phyloP scores from a whole-genome alignment of 2,329 filamentous ascomycete genomes.

The Talaromyces amestolkiae region DNA sequence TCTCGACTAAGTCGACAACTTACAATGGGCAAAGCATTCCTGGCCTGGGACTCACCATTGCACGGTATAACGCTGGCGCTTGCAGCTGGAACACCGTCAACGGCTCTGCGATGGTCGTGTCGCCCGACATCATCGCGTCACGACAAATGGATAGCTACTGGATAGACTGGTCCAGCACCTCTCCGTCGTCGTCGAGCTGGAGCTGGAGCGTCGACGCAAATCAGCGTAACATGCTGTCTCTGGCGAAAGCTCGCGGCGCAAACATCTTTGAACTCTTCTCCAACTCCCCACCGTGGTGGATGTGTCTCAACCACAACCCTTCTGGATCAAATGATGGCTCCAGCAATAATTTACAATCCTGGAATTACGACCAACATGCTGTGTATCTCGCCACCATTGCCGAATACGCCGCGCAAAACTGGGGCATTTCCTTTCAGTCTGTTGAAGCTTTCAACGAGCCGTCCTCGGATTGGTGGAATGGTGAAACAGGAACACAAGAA shows the following conservation, averaged over 20 bases:
- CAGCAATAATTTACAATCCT: slow-evolving; percentile 4
- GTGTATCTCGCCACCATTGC: slow-evolving; percentile 7
- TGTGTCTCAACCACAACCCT: slow-evolving; percentile 9
- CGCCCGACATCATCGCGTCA: neutral
- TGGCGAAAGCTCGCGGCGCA: slow-evolving; percentile 3
- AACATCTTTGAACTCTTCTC: slow-evolving; percentile 8
- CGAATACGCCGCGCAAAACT: neutral
- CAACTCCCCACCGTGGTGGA: slow-evolving; percentile 8
- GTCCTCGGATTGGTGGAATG: slow-evolving; percentile 6
- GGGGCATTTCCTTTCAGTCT: slow-evolving; percentile 5
- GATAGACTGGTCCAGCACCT: neutral
- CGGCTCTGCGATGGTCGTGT: neutral
- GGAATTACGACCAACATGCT: slow-evolving; percentile 9
- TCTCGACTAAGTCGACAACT: neutral
- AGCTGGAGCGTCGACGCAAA: slow-evolving; percentile 3
- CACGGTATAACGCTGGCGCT: slow-evolving; percentile 5
- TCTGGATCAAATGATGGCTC: slow-evolving; percentile 7
- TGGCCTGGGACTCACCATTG: slow-evolving; percentile 2
- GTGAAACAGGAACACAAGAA: slow-evolving; percentile 5
- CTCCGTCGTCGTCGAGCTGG: neutral
- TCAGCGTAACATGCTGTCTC: slow-evolving; percentile 4
- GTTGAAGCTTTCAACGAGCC: slow-evolving; percentile 8
- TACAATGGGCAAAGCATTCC: slow-evolving; percentile 7
- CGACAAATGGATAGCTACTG: slow-evolving; percentile 9
- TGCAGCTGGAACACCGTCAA: slow-evolving; percentile 8